Conservation (phyloP, 306 rosid genomes). For the Cyamopsis tetragonoloba region DNA sequence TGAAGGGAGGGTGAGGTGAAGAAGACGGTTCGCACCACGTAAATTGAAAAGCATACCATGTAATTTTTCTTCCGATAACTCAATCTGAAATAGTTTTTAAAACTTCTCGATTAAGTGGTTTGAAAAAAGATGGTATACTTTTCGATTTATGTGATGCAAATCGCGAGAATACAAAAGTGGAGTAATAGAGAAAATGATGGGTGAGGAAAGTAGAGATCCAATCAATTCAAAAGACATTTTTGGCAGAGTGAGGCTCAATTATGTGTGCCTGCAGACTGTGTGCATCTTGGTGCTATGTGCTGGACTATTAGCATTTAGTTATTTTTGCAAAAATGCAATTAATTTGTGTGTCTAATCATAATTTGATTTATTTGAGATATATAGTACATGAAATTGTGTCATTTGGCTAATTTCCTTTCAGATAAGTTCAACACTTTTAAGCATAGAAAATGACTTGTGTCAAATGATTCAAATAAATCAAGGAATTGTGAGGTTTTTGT, state of each 20-base stretch:
- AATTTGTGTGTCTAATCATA: too few relatives aligned
- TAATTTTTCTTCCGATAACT: too few relatives aligned
- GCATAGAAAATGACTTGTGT: background rate
- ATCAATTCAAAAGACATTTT: conserved; percentile 19
- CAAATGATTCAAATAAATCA: background rate
- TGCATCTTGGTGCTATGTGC: conserved; percentile 24
- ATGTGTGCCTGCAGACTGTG: conserved; percentile 28
- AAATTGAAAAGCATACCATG: too few relatives aligned
- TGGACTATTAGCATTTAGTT: too few relatives aligned
- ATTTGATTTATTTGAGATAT: too few relatives aligned
- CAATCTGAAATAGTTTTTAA: too few relatives aligned
- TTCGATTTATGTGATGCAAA: too few relatives aligned
- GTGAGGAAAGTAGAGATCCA: conserved; percentile 21
- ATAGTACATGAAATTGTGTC: background rate
- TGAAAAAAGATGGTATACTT: too few relatives aligned
- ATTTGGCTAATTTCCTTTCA: background rate
- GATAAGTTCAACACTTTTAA: background rate
- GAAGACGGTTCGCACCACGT: too few relatives aligned
- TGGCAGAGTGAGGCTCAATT: conserved; percentile 33
- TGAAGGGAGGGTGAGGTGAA: conserved; percentile 6
- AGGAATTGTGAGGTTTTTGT: conserved; percentile 7
- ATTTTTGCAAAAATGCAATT: too few relatives aligned
- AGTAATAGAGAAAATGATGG: conserved; percentile 4
- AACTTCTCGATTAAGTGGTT: too few relatives aligned
- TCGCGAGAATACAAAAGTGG: too few relatives aligned